Evolutionary conservation across 495 filamentous ascomycete genomes (phyloP), one percentile per base, ranked within the genome.

Genomic region (Sordaria brevicollis): DNA sequence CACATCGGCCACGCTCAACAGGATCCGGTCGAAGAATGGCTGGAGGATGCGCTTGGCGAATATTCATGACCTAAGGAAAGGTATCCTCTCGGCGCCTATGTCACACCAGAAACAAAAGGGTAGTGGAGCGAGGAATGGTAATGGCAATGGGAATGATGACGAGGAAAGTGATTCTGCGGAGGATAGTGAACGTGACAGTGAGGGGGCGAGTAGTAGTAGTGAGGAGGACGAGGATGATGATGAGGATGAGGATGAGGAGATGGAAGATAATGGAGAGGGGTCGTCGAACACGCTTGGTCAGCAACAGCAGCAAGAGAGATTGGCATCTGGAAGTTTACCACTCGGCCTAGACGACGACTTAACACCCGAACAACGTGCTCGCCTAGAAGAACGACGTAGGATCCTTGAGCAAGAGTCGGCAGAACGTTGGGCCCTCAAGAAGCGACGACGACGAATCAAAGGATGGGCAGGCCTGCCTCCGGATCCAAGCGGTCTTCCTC

Each of bases 401-500:
- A 82, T 80, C 36, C 71, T 93, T 3, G 86, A 92, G 71, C 79
- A 80, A 6, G 89, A 93, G 76, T 89, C 86, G 70, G 86, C 83
- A 35, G 87, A 92, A 71, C 83, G 85, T 49, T 89, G 89, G 85
- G 81, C 82, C 11, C 82, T 86, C 6, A 82, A 89, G 65, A 94
- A 92, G 75, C 89, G 92, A 41, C 86, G 92, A 15, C 87, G 91
- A 21, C 87, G 90, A 34, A 93, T 88, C 66, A 85, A 87, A 69
- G 87, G 86, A 10, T 92, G 87, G 86, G 90, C 88, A 39, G 90
- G 90, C 7, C 74, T 94, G 35, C 90, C 91, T 15, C 85, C 92
- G 54, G 92, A 94, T 79, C 89, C 89, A 25, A 89, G 89, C 5
- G 87, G 86, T 19, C 49, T 62, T 21, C 90, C 90, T 17, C 91